Percentiles rank a stretch among this genome's conserved stretches.
Conservation (phyloP, 2,329 filamentous ascomycete genomes). For the Arthrobotrys sphaeroides region DNA sequence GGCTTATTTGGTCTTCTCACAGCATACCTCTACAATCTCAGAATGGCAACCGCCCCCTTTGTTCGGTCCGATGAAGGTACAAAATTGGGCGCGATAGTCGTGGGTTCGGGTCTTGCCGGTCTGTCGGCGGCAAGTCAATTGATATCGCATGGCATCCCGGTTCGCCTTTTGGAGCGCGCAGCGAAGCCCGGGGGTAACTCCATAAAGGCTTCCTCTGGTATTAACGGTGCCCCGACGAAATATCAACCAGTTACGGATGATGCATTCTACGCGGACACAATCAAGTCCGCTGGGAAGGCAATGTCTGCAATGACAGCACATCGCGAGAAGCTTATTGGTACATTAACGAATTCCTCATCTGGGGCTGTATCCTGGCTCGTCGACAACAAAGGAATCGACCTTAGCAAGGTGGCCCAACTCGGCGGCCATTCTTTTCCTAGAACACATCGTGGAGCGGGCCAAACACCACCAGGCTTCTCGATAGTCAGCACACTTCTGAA, state of each 20-base stretch:
- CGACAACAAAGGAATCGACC: slow-evolving; percentile 68
- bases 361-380: slow-evolving; percentile 68
- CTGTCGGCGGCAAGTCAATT: slow-evolving; percentile 70
- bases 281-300: slow-evolving; percentile 67
- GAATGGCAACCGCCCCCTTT: slow-evolving; percentile 10
- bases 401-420: slow-evolving; percentile 69
- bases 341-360: slow-evolving; percentile 65
- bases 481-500: slow-evolving; percentile 69
- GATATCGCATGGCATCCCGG: slow-evolving; percentile 65
- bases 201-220: slow-evolving; percentile 74
- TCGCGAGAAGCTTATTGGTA: slow-evolving; percentile 64
- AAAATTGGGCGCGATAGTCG: slow-evolving; percentile 65
- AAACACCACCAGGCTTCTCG: slow-evolving; percentile 69
- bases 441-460: slow-evolving; percentile 69
- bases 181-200: slow-evolving; percentile 72
- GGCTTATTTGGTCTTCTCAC: slow-evolving; percentile 15
- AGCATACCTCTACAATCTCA: slow-evolving; percentile 19
- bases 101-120: slow-evolving; percentile 73
- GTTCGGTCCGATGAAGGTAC: slow-evolving; percentile 10
- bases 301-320: slow-evolving; percentile 53
- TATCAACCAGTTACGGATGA: slow-evolving; percentile 65
- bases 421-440: slow-evolving; percentile 69
- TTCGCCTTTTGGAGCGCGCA: slow-evolving; percentile 70
- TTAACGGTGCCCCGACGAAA: slow-evolving; percentile 70
- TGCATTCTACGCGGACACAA: slow-evolving; percentile 68